phyloP scores from a whole-genome alignment of 1,284 basidiomycete species.

The Erythrobasidium hasegawianum region DNA sequence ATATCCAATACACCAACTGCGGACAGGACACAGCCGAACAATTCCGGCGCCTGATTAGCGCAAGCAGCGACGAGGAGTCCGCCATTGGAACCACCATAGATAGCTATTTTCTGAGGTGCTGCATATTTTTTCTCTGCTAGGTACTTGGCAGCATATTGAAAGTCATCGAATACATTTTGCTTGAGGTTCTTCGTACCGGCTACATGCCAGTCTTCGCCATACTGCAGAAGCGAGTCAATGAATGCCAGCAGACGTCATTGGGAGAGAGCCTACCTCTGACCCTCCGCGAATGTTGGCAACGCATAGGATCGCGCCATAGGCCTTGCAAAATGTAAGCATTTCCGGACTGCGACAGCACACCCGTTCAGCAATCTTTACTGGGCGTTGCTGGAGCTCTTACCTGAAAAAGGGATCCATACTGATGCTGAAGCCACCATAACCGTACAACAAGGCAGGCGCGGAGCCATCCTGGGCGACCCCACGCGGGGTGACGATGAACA shows the following conservation, averaged over 20 bases:
- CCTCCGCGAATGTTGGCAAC: slow-evolving; percentile 62
- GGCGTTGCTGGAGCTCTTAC: slow-evolving; percentile 21
- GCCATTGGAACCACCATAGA: slow-evolving; percentile 59
- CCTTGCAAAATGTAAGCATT: slow-evolving; percentile 70
- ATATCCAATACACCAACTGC: slow-evolving; percentile 79
- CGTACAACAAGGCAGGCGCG: slow-evolving; percentile 74
- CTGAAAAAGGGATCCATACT: slow-evolving; percentile 70
- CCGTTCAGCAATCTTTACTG: slow-evolving; percentile 34
- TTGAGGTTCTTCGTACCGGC: slow-evolving; percentile 68
- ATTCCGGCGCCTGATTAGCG: slow-evolving; percentile 70
- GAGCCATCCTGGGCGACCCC: slow-evolving; percentile 67
- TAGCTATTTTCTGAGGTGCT: slow-evolving; percentile 66
- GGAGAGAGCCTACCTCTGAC: slow-evolving; percentile 58
- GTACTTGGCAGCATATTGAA: slow-evolving; percentile 67
- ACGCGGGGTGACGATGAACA: slow-evolving; percentile 73
- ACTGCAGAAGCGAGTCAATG: not conserved
- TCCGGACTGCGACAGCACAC: slow-evolving; percentile 50
- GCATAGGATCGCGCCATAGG: slow-evolving; percentile 69
- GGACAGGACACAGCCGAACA: slow-evolving; percentile 72
- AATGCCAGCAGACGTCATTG: slow-evolving; percentile 40
- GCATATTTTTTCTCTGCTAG: slow-evolving; percentile 69
- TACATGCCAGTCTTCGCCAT: slow-evolving; percentile 58
- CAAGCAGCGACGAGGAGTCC: slow-evolving; percentile 75
- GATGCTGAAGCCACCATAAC: slow-evolving; percentile 75
- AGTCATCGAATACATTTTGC: slow-evolving; percentile 71